Evolutionary conservation across 148 eudicot genomes (phyloP), one percentile per base, ranked within the genome.

Genomic region (Gaultheria prostrata): DNA sequence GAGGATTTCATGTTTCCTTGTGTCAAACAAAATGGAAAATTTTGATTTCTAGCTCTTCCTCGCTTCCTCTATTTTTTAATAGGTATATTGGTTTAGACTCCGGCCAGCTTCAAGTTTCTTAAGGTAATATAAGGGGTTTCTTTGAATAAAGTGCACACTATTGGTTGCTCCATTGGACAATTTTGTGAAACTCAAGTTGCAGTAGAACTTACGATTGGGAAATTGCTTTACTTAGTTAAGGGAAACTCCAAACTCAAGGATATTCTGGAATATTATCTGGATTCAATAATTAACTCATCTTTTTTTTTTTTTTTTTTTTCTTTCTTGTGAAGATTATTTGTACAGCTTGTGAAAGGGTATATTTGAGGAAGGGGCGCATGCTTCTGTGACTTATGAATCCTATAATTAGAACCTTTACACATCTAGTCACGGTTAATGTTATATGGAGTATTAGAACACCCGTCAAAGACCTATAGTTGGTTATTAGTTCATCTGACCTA

Each of bases 1-100:
- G 45, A 61, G 83, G 83, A 43, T 65, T 65, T 46, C 51, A 28
- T 81, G 56, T 81, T 69, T 81, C 17, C 26, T 14, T n/a, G 21
- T 21, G 67, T 30, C 50, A 33, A 35, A 8, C 15, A 20, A 1
- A 39, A 72, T 18, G 18, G 48, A 72, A 43, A 9, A 74, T 11
- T 74, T 73, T 7, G 10, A 10, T 45, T 45, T 21, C 50, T 46
- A 28, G 20, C 33, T 15, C 56, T 20, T 30, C 65, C n/a, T 54
- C 0, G 35, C 26, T 14, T 48, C 15, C 48, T 78, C 67, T 78
- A 18, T 54, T 78, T 15, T 6, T 32, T 2, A 78, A 46, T 54
- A 9, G 4, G 26, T 75, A 75, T 75, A 33, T 35, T 72, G 24
- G 18, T 72, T 10, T 76, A 26, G 30, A 45, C 14, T 53, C 53